A percentile compares a stretch with the other conserved stretches of the same genome.
phyloP scores from a whole-genome alignment of 1,139 yeast species.

The Taiozyma sp. region DNA sequence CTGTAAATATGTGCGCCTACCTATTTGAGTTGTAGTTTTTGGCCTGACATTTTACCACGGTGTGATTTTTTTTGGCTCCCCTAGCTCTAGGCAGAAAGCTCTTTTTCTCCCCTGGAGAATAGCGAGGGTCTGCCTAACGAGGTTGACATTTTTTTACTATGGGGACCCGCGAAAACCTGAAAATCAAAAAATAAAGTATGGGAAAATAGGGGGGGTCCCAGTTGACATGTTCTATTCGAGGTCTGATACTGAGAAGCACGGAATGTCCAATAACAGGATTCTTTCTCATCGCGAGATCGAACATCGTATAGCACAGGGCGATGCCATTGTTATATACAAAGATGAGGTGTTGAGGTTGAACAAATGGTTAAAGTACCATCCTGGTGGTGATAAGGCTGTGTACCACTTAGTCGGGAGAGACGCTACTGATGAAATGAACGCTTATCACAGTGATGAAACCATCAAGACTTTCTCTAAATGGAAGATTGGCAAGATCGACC shows the following conservation, averaged over 20 bases:
- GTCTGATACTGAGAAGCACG: background rate
- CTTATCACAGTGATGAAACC: constrained; percentile 68
- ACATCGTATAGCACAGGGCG: constrained; percentile 60
- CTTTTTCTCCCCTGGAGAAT: accelerated
- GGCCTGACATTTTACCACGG: no score
- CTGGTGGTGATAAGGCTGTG: constrained; percentile 87
- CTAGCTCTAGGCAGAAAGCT: no score
- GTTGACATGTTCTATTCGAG: background rate
- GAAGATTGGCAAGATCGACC: constrained; percentile 59
- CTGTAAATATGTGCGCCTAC: no score
- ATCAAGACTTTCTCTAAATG: constrained; percentile 44
- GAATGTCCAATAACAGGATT: constrained; percentile 19
- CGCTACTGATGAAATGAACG: constrained; percentile 88
- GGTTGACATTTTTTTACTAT: no score
- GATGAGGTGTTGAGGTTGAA: constrained; percentile 60
- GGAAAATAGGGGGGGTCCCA: background rate
- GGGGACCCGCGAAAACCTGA: no score
- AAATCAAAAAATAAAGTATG: no score
- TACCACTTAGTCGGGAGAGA: constrained; percentile 84
- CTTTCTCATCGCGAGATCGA: constrained; percentile 35
- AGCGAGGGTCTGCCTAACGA: no score
- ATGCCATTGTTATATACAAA: constrained; percentile 64
- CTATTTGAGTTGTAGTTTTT: no score
- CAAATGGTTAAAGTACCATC: constrained; percentile 69
- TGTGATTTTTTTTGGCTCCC: no score